phyloP scores from a whole-genome alignment of 768 basidiomycete species.

The Hemileccinum impolitum region DNA sequence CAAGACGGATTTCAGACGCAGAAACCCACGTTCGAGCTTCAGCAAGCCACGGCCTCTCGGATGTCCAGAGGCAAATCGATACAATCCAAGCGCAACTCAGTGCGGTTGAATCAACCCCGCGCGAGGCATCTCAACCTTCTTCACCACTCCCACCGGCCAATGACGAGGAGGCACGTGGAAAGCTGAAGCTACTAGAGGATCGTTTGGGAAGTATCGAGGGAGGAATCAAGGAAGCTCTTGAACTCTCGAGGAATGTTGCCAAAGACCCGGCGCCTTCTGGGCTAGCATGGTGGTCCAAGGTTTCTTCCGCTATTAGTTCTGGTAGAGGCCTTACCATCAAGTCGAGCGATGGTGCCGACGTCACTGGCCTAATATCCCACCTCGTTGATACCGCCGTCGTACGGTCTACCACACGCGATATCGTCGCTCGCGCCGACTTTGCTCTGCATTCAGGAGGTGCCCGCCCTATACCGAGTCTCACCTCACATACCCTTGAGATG shows the following conservation, averaged over 20 bases:
- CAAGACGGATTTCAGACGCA: slow-evolving; percentile 49
- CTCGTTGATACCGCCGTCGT: slow-evolving; percentile 77
- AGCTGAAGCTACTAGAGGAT: slow-evolving; percentile 58
- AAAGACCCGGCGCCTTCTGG: slow-evolving; percentile 38
- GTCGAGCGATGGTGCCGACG: slow-evolving; percentile 70
- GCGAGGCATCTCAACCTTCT: slow-evolving; percentile 14
- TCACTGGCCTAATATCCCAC: slow-evolving; percentile 64
- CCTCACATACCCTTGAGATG: slow-evolving; percentile 74
- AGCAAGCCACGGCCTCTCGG: slow-evolving; percentile 43
- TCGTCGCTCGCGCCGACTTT: slow-evolving; percentile 78
- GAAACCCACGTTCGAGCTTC: slow-evolving; percentile 47
- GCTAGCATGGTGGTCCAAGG: slow-evolving; percentile 72
- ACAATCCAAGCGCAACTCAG: slow-evolving; percentile 43
- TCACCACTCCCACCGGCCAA: slow-evolving; percentile 21
- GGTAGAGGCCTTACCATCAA: slow-evolving; percentile 60
- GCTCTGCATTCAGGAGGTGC: slow-evolving; percentile 84
- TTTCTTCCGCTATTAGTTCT: slow-evolving; percentile 43
- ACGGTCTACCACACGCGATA: slow-evolving; percentile 66
- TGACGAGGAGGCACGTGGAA: slow-evolving; percentile 57
- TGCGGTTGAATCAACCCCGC: slow-evolving; percentile 25
- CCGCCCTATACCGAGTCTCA: slow-evolving; percentile 75
- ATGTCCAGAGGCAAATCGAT: slow-evolving; percentile 56
- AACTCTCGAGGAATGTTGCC: slow-evolving; percentile 49
- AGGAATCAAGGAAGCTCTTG: slow-evolving; percentile 68
- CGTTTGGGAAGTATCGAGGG: slow-evolving; percentile 59